These are phyloP conservation scores for Oryza officinalis DNA, from an alignment of 176 grass and related monocot species.

Conservation along the genomic window DNA sequence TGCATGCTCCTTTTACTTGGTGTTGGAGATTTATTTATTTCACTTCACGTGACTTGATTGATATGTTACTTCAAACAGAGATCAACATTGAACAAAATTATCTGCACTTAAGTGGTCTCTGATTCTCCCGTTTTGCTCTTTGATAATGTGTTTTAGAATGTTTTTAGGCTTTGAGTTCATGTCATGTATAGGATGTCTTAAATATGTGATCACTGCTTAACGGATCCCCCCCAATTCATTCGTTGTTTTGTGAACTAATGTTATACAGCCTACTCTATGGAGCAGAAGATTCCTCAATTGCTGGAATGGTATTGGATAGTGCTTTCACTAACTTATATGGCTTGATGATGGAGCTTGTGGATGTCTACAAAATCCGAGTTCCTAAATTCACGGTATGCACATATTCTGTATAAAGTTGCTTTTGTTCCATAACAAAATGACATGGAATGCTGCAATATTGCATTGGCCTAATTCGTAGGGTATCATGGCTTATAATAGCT, in stretches of 20 bases:
- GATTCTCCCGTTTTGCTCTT: constrained; percentile 9
- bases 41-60: not conserved
- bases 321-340: constrained; percentile 93
- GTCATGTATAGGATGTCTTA: not conserved
- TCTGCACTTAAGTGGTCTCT: constrained; percentile 25
- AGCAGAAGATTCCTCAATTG: constrained; percentile 94
- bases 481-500: not conserved
- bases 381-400: constrained; percentile 92
- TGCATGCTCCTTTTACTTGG: constrained; percentile 32
- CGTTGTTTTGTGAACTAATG: constrained; percentile 30
- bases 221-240: not conserved
- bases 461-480: not conserved
- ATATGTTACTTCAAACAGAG: not conserved
- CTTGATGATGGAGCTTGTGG: constrained; percentile 98
- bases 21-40: constrained; percentile 10
- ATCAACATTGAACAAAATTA: not conserved
- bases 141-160: not conserved
- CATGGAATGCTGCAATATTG: constrained; percentile 13
- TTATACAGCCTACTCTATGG: constrained; percentile 78
- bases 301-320: constrained; percentile 94
- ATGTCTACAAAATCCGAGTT: constrained; percentile 92
- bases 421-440: constrained; percentile 10
- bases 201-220: constrained; percentile 12
- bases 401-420: constrained; percentile 10
- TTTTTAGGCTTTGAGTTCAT: constrained; percentile 27